phyloP scores from a whole-genome alignment of 176 grass and related monocot genomes.

The Thinopyrum elongatum region DNA sequence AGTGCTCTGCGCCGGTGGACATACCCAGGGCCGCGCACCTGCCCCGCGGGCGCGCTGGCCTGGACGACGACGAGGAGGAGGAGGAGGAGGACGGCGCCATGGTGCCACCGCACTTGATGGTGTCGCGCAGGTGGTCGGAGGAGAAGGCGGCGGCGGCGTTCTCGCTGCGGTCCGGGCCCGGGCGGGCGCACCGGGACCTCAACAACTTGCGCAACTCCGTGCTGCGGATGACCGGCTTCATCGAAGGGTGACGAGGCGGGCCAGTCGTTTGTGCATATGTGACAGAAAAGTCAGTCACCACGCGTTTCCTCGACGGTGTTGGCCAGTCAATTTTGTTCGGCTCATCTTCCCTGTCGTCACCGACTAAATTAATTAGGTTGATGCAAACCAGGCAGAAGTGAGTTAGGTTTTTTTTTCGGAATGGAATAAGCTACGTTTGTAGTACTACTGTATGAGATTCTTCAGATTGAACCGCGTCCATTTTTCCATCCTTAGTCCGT shows the following conservation, averaged over 20 bases:
- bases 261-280: neutral
- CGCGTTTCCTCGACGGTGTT: neutral
- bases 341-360: neutral
- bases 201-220: slow-evolving; percentile 58
- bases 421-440: too few relatives aligned
- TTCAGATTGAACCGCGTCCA: neutral
- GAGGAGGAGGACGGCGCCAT: slow-evolving; percentile 6
- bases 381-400: neutral
- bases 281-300: neutral
- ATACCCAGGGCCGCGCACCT: slow-evolving; percentile 23
- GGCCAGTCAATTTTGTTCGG: slow-evolving; percentile 18
- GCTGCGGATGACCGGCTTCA: slow-evolving; percentile 78
- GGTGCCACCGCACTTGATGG: slow-evolving; percentile 70
- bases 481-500: neutral
- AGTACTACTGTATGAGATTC: neutral
- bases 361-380: slow-evolving; percentile 5
- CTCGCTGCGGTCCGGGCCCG: slow-evolving; percentile 59
- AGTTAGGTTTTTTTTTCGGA: neutral
- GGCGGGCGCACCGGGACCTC: slow-evolving; percentile 68
- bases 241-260: slow-evolving; percentile 51
- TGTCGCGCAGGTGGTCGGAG: slow-evolving; percentile 35
- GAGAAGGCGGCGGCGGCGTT: slow-evolving; percentile 43
- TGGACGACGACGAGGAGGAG: neutral
- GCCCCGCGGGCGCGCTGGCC: neutral
- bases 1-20: slow-evolving; percentile 33